These are phyloP conservation scores for Allomyces macrogynus DNA, from an alignment of 192 early-diverging fungal species.

Conservation along the genomic window DNA sequence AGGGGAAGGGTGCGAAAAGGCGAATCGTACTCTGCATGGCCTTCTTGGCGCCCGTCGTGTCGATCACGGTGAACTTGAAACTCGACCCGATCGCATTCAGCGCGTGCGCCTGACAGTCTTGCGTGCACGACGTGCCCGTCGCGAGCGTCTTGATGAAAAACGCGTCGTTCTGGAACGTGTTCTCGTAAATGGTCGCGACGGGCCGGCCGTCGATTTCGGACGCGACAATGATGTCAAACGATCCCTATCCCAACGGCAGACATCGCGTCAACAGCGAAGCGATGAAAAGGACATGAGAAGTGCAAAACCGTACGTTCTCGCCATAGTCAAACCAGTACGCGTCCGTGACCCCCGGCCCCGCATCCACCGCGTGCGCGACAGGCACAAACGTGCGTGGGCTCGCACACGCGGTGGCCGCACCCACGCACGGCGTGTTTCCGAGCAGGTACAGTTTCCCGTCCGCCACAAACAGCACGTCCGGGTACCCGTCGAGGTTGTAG, in stretches of 20 bases:
- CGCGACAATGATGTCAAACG: constrained; percentile 56
- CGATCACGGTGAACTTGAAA: constrained; percentile 72
- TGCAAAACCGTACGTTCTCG: constrained; percentile 58
- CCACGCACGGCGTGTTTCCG: constrained; percentile 37
- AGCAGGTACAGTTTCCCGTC: constrained; percentile 40
- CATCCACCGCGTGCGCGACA: constrained; percentile 41
- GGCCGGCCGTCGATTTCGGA: constrained; percentile 13
- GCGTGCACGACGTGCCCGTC: neutral
- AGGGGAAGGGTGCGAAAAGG: neutral
- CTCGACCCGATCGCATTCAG: neutral
- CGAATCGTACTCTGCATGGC: neutral
- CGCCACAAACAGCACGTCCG: constrained; percentile 59
- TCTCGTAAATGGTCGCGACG: constrained; percentile 38
- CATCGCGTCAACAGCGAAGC: too few species aligned
- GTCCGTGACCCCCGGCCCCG: constrained; percentile 22
- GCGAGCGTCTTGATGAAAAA: constrained; percentile 65
- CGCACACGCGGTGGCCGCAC: constrained; percentile 16
- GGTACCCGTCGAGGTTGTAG: constrained; percentile 76
- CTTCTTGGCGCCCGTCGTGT: constrained; percentile 45
- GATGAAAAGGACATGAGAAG: too few species aligned
- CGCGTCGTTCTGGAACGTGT: constrained; percentile 84
- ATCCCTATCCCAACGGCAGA: constrained; percentile 26
- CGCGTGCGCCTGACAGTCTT: neutral
- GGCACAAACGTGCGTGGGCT: constrained; percentile 37
- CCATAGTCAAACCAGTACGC: constrained; percentile 69